Conservation (phyloP, 768 basidiomycete genomes). For the Lanmaoa rubissima region DNA sequence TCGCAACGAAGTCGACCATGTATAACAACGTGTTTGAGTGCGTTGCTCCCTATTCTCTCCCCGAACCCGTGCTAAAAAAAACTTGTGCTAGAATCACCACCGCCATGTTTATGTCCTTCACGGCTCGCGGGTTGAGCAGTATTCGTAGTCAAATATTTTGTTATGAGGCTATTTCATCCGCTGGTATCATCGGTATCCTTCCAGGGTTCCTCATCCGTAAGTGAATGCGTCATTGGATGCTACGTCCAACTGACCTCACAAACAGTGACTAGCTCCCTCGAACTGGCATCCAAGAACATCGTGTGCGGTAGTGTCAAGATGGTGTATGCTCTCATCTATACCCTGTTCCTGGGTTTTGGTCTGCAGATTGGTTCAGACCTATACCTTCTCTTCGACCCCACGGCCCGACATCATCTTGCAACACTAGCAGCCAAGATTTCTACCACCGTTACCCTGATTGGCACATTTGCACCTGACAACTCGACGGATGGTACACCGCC, state of each 20-base stretch:
- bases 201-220: conserved; percentile 84
- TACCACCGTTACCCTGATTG: conserved; percentile 52
- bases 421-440: conserved; percentile 51
- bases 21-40: conserved; percentile 94
- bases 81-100: conserved; percentile 64
- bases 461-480: conserved; percentile 65
- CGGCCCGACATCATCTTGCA: conserved; percentile 51
- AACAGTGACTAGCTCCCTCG: conserved; percentile 76
- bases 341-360: conserved; percentile 81
- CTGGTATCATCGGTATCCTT: conserved; percentile 83
- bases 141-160: conserved; percentile 80
- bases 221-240: conserved; percentile 23
- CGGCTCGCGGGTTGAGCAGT: conserved; percentile 77
- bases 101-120: conserved; percentile 77
- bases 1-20: conserved; percentile 72
- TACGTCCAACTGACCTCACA: conserved; percentile 6
- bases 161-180: conserved; percentile 87
- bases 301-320: conserved; percentile 83
- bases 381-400: conserved; percentile 66
- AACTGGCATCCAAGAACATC: conserved; percentile 83
- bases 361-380: conserved; percentile 83
- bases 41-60: conserved; percentile 5
- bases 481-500: conserved; percentile 43
- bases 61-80: conserved; percentile 12
- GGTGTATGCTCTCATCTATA: conserved; percentile 88